phyloP scores from a whole-genome alignment of 2,329 filamentous ascomycete species.

The Immersiporthe knoxdaviesiana region DNA sequence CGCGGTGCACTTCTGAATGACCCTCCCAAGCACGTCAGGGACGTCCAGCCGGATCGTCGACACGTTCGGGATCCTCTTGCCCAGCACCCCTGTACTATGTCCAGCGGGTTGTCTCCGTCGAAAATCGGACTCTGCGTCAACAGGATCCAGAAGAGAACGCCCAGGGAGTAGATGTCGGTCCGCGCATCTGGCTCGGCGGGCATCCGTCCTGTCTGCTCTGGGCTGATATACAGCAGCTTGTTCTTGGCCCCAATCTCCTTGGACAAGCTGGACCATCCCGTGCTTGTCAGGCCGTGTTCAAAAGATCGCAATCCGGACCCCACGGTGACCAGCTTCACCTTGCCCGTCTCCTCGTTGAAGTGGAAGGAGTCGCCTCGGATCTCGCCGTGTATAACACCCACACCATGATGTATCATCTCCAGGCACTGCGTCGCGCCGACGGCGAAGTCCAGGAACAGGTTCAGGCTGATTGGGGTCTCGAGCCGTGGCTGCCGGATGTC shows the following conservation, averaged over 20 bases:
- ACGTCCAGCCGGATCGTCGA: slow-evolving; percentile 80
- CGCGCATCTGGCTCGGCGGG: slow-evolving; percentile 88
- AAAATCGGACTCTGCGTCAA: slow-evolving; percentile 81
- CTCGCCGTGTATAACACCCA: slow-evolving; percentile 87
- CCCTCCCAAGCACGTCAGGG: slow-evolving; percentile 77
- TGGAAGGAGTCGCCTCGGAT: slow-evolving; percentile 90
- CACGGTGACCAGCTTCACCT: slow-evolving; percentile 81
- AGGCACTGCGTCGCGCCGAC: slow-evolving; percentile 85
- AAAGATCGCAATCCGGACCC: slow-evolving; percentile 87
- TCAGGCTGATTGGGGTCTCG: slow-evolving; percentile 67
- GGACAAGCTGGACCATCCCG: slow-evolving; percentile 83
- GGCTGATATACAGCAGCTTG: slow-evolving; percentile 89
- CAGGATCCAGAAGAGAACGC: slow-evolving; percentile 86
- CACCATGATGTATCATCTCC: slow-evolving; percentile 87
- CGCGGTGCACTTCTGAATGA: slow-evolving; percentile 91
- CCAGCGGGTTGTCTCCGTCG: slow-evolving; percentile 77
- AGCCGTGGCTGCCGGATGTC: slow-evolving; percentile 50
- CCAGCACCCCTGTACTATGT: slow-evolving; percentile 91
- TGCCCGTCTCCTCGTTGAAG: slow-evolving; percentile 70
- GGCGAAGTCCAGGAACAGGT: slow-evolving; percentile 85
- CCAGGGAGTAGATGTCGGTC: slow-evolving; percentile 92
- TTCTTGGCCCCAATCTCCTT: slow-evolving; percentile 84
- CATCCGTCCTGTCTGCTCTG: slow-evolving; percentile 92
- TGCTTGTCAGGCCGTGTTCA: slow-evolving; percentile 83
- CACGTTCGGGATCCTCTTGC: slow-evolving; percentile 75